Evolutionary conservation across 179 eudicot species (phyloP), one percentile per base, ranked within the genome.

Genomic region (Silene vulgaris): DNA sequence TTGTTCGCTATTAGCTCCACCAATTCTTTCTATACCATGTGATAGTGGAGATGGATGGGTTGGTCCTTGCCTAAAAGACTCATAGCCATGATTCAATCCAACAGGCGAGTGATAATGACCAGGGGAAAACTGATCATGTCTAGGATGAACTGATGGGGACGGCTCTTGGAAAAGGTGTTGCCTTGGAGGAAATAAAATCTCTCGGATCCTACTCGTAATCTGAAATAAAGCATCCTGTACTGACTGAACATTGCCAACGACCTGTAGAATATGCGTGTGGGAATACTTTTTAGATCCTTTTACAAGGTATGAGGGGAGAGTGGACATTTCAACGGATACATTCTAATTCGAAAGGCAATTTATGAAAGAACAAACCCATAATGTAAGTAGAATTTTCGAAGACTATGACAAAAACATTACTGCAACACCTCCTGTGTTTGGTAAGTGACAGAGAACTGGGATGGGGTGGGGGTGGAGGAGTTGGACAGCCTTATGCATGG

Each of bases 201-300:
- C 90, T 48, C 88, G 87, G 77, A 88, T 86, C 86, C 90, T 85
- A 76, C 90, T 65, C 21, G 91, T 88, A 60, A 88, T 85, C 82
- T 80, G 91, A 76, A 80, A 85, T 73, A 88, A 80, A 78, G 88
- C 90, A 82, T 88, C 91, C 72, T 83, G 88, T 45, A 88, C 91
- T 59, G 87, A 80, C 81, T 76, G 87, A 84, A 85, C 57, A 82
- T 78, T 88, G 63, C 91, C 91, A 75, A 75, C 78, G 60, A 88
- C 80, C 91, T 88, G 85, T 37, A 50, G 74, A 68, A 74, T 70
- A 29, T 48, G 76, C 37, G 21, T 17, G 59, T 40, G 67, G 12
- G 28, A 70, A 9, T 43, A 76, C 26, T 76, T 16, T 64, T 70
- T 54, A 32, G n/a, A 69, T 20, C 21, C 28, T 63, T 63, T 16